phyloP scores from a whole-genome alignment of 2,329 filamentous ascomycete species.

The Aspergillus sclerotialis region DNA sequence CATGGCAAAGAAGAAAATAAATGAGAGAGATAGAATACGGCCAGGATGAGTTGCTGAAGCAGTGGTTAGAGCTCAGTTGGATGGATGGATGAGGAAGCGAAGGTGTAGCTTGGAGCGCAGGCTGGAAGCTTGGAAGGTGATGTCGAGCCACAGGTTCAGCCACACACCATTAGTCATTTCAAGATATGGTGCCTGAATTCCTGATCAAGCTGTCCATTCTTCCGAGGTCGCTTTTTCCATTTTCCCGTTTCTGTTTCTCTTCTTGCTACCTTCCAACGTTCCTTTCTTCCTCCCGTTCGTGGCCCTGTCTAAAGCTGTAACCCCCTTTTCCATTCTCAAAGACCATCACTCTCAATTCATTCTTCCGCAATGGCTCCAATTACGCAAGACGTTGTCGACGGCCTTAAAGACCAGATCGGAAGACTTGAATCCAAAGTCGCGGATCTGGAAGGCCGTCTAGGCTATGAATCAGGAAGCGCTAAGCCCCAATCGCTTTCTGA shows the following conservation, averaged over 20 bases:
- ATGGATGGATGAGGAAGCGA: neutral
- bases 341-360: slow-evolving; percentile 10
- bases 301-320: slow-evolving; percentile 11
- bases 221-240: slow-evolving; percentile 19
- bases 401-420: slow-evolving; percentile 75
- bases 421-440: slow-evolving; percentile 80
- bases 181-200: too few species aligned
- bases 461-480: slow-evolving; percentile 43
- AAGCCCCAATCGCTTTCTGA: slow-evolving; percentile 49
- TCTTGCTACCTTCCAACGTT: slow-evolving; percentile 1
- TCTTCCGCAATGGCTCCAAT: slow-evolving; percentile 78
- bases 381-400: slow-evolving; percentile 70
- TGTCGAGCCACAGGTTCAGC: too few species aligned
- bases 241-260: slow-evolving; percentile 21
- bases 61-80: too few species aligned
- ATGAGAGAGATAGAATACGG: neutral
- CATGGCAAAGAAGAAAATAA: slow-evolving; percentile 53
- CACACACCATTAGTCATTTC: too few species aligned
- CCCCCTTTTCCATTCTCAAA: slow-evolving; percentile 7
- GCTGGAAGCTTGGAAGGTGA: too few species aligned
- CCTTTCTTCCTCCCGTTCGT: slow-evolving; percentile 8
- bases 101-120: neutral
- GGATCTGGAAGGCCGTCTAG: slow-evolving; percentile 70
- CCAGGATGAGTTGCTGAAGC: neutral
- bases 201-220: too few species aligned